Evolutionary conservation across 1,139 yeast species (phyloP).

Genomic region (Candida sojae): DNA sequence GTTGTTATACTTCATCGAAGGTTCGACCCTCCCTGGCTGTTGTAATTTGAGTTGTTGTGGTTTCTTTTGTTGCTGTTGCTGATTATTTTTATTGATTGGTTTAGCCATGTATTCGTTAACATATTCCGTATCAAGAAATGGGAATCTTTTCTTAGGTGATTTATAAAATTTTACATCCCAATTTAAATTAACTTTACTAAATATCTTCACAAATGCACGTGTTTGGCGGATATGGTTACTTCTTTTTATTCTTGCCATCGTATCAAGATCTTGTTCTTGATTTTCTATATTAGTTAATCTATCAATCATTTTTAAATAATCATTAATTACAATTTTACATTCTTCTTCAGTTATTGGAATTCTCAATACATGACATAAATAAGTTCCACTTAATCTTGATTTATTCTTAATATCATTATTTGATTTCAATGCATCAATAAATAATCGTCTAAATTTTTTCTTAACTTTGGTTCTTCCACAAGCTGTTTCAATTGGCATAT

Average conservation of each 20-base stretch:
- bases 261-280: not conserved
- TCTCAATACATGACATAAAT: conserved; percentile 33
- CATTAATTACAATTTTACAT: conserved; percentile 20
- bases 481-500: conserved; percentile 36
- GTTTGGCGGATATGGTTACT: not conserved
- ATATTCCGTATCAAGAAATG: not conserved
- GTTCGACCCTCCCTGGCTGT: too few species aligned
- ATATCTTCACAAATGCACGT: not conserved
- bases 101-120: not conserved
- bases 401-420: conserved; percentile 2
- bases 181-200: not conserved
- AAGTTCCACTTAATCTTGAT: conserved; percentile 39
- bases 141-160: not conserved
- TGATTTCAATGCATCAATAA: conserved; percentile 8
- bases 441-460: conserved; percentile 17
- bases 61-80: too few species aligned
- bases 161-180: not conserved
- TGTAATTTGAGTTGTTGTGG: too few species aligned
- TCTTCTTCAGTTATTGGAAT: conserved; percentile 41
- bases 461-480: conserved; percentile 31
- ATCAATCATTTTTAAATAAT: not conserved
- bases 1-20: too few species aligned
- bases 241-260: not conserved
- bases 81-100: too few species aligned
- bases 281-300: not conserved